Base-by-base conservation (phyloP, 208 protist genomes). In the Acanthamoeba culbertsoni region DNA sequence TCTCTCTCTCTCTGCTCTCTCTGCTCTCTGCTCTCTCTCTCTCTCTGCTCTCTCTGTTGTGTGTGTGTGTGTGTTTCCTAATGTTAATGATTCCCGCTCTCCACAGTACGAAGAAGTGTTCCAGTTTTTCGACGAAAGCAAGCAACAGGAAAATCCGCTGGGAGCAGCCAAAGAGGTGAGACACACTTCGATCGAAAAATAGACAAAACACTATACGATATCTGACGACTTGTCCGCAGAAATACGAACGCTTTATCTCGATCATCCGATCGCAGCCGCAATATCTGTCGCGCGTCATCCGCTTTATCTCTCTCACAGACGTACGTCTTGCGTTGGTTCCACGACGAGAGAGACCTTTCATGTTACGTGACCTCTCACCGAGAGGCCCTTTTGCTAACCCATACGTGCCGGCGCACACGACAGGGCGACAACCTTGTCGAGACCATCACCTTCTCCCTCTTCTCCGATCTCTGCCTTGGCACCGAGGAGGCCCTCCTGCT, bases 51-150 rank as follows among this genome's bases (percentile, higher is more conserved):
- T 55, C 48, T 55, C 18, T 55, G 55, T 62, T 62, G 20, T n/a
- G 16, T n/a, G 55, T 55, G 8, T 8, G 18, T 55, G 8, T 18
- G 48, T 55, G 48, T 55, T 18, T 8, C 48, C 18, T 8, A 55
- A 18, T 55, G 18, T 55, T 55, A 23, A 55, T 55, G 8, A 55
- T 55, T 55, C 8, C 18, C 18, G 48, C 18, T 55, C 48, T 33
- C 14, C 20, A 43, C 20, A 86, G 79, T 89, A 89, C 55, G 79
- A 89, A 37, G 79, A 89, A 26, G 79, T 89, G n/a, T 89, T 89
- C 37, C 79, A 89, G 79, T 89, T 89, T 51, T 89, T 89, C 43
- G 79, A 89, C 23, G 55, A 59, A 8, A 89, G 79, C 79, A 89
- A 89, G 53, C 79, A 89, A 26, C 79, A 89, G 55, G 79, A 89